Evolutionary conservation across 495 filamentous ascomycete species (phyloP), one percentile per base, ranked within the genome.

Genomic region (Talaromyces wortmannii): DNA sequence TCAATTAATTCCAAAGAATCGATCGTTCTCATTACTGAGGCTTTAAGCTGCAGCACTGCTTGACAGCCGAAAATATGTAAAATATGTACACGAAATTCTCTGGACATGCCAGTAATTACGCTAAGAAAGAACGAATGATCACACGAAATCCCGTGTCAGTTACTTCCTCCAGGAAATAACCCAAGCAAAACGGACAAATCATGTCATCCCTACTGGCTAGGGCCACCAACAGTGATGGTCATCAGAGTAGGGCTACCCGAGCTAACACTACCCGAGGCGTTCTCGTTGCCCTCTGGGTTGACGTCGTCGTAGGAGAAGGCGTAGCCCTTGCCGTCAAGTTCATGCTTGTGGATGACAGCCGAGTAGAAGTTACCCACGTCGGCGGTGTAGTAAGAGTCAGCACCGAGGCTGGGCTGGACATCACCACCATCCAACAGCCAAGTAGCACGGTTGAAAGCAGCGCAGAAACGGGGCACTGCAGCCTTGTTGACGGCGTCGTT

Each of bases 261-360:
- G 2, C 67, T 45, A 4, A 76, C 69, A 15, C 62, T 63, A 15
- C 72, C 72, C 10, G 67, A 62, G 31, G 57, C 58, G 58, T 73
- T 68, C 59, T 63, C 50, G n/a, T 47, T 30, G 16, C 17, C 53
- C 29, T 64, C 67, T 13, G 74, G 70, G 55, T 70, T 72, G 46
- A 78, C 75, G 56, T 79, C 76, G 47, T 79, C 76, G 58, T 74
- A 79, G 0, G 76, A 57, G 58, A 79, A 79, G 7, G 76, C 70
- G 45, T 79, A 79, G 2, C 75, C 76, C 32, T 63, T 59, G 10
- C 65, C 63, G 59, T 74, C 68, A 12, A 64, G 31, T 59, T 76
- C 69, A 56, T 69, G 59, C 55, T 69, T 43, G 67, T 79, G 76
- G 11, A 79, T 63, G 53, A 77, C 61, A 18, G 65, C 63, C 48